Evolutionary conservation across 2,329 filamentous ascomycete genomes (phyloP).

Genomic region (Epicoccum sorghinum): DNA sequence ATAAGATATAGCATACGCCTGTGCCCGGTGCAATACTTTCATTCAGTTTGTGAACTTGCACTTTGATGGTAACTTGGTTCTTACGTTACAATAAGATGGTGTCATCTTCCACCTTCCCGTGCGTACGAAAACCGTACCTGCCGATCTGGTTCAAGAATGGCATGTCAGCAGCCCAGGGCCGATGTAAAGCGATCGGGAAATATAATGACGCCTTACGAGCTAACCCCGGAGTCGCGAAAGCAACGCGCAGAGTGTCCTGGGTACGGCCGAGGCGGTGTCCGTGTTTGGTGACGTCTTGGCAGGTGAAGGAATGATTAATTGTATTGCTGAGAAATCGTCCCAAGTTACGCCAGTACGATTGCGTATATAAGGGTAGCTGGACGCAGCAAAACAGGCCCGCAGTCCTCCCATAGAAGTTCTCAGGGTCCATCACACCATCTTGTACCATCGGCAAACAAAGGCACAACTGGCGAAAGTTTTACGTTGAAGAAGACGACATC

Average conservation of each 20-base stretch:
- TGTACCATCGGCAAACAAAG: constrained; percentile 35
- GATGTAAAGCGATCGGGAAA: constrained; percentile 40
- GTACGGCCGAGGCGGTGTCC: constrained; percentile 16
- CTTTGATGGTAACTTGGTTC: no score
- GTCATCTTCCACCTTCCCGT: no score
- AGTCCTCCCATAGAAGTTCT: neutral
- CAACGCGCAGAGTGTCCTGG: constrained; percentile 17
- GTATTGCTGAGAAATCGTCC: constrained; percentile 33
- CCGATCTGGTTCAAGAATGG: constrained; percentile 2
- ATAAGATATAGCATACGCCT: no score
- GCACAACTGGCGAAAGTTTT: constrained; percentile 8
- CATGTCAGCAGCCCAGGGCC: constrained; percentile 36
- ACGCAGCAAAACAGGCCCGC: constrained; percentile 1
- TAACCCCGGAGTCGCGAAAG: constrained; percentile 31
- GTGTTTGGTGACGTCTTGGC: constrained; percentile 13
- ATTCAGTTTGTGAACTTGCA: no score
- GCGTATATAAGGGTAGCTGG: constrained; percentile 17
- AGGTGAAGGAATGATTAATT: constrained; percentile 24
- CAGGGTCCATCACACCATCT: constrained; percentile 20
- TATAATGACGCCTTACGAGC: constrained; percentile 40
- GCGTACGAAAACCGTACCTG: neutral
- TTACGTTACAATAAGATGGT: no score
- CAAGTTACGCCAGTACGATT: constrained; percentile 6
- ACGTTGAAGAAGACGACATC: constrained; percentile 15
- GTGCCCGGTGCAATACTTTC: no score